Conservation (phyloP, 2,329 filamentous ascomycete genomes). For the Nemania sp. region DNA sequence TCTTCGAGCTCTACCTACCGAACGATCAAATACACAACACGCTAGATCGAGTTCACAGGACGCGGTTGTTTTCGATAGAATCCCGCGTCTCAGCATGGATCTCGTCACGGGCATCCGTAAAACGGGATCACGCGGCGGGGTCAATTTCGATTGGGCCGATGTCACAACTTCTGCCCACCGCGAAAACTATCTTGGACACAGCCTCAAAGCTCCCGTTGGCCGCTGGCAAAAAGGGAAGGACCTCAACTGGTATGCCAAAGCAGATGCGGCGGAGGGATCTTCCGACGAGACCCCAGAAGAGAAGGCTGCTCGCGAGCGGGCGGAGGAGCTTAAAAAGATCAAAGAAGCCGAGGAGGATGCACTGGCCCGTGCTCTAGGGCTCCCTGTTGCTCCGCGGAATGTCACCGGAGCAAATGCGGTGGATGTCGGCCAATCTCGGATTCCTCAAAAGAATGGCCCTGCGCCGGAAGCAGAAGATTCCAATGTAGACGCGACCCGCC, state of each 20-base stretch:
- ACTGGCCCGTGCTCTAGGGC: slow-evolving; percentile 77
- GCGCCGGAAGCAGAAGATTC: slow-evolving; percentile 13
- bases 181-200: slow-evolving; percentile 89
- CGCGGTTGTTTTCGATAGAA: no score
- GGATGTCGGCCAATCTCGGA: slow-evolving; percentile 52
- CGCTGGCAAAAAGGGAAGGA: slow-evolving; percentile 84
- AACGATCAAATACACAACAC: not conserved
- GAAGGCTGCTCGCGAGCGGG: slow-evolving; percentile 62
- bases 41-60: not conserved
- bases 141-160: slow-evolving; percentile 96
- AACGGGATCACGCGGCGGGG: slow-evolving; percentile 84
- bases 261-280: slow-evolving; percentile 53
- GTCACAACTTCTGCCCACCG: slow-evolving; percentile 85
- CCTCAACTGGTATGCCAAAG: slow-evolving; percentile 66
- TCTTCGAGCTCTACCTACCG: not conserved
- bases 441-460: slow-evolving; percentile 28
- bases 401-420: slow-evolving; percentile 69
- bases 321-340: slow-evolving; percentile 73
- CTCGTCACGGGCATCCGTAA: slow-evolving; percentile 91
- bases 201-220: slow-evolving; percentile 86
- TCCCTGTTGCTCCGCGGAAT: slow-evolving; percentile 68
- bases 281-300: slow-evolving; percentile 62
- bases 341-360: slow-evolving; percentile 95
- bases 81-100: slow-evolving; percentile 66
- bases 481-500: slow-evolving; percentile 27